Percentiles rank a stretch among this genome's conserved stretches.
Conservation (phyloP, 1,139 yeast species). For the Yamadazyma dendronema region DNA sequence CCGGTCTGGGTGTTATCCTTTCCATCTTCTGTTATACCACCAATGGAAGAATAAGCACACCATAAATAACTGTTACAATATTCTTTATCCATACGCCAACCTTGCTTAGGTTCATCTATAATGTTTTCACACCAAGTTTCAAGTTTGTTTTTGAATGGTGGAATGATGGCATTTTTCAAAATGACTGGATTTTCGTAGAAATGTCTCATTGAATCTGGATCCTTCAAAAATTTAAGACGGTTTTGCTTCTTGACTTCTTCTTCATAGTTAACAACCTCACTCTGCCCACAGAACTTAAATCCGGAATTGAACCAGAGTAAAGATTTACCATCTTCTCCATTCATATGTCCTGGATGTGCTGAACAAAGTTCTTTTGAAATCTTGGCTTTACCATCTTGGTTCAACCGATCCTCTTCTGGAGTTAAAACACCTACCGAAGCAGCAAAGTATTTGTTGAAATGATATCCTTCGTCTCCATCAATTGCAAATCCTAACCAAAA, state of each 20-base stretch:
- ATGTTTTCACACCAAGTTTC: constrained; percentile 25
- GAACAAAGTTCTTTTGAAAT: constrained; percentile 36
- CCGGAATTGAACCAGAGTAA: constrained; percentile 38
- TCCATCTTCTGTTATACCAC: constrained; percentile 28
- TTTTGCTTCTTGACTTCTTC: constrained; percentile 21
- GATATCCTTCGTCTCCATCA: constrained; percentile 33
- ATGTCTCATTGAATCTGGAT: constrained; percentile 18
- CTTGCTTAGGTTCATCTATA: constrained; percentile 28
- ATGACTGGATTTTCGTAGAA: constrained; percentile 24
- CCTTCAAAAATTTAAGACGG: constrained; percentile 20
- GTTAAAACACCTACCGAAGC: constrained; percentile 32
- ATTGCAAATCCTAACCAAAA: constrained; percentile 35
- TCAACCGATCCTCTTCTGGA: constrained; percentile 20
- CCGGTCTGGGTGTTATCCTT: constrained; percentile 27
- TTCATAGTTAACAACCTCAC: constrained; percentile 22
- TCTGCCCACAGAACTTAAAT: constrained; percentile 30
- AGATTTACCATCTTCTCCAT: constrained; percentile 29
- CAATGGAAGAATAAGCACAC: constrained; percentile 46
- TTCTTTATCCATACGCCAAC: constrained; percentile 28
- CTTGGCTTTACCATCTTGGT: constrained; percentile 19
- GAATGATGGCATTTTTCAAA: constrained; percentile 28
- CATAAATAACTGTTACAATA: constrained; percentile 44
- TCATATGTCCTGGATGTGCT: constrained; percentile 45
- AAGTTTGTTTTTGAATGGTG: constrained; percentile 27
- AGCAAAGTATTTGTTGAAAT: constrained; percentile 26